Conservation (phyloP, 805 yeast genomes). For the Maudiozyma barnettii region DNA sequence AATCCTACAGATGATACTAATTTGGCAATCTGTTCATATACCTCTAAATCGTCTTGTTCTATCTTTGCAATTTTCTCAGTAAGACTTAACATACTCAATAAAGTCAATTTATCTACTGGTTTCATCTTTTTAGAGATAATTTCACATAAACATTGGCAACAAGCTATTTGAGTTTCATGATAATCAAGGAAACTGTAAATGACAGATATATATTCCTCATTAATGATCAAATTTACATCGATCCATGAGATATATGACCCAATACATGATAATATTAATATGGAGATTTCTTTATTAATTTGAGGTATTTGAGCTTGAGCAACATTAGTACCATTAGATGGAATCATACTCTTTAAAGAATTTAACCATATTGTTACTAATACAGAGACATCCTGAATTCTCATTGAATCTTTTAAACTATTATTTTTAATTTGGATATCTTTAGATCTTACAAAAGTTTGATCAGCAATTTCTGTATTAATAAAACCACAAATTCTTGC, state of each 20-base stretch:
- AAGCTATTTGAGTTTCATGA: constrained; percentile 42
- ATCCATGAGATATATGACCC: constrained; percentile 93
- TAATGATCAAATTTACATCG: constrained; percentile 63
- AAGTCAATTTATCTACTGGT: constrained; percentile 51
- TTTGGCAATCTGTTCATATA: constrained; percentile 67
- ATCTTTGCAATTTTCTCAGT: constrained; percentile 37
- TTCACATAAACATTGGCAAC: constrained; percentile 44
- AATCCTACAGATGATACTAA: constrained; percentile 63
- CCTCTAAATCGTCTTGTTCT: constrained; percentile 44
- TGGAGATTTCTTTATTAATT: constrained; percentile 17
- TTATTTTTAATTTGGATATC: constrained; percentile 56
- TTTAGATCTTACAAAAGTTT: constrained; percentile 62
- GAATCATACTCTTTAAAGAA: constrained; percentile 19
- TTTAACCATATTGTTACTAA: constrained; percentile 62
- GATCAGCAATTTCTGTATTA: constrained; percentile 91
- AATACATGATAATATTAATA: constrained; percentile 43
- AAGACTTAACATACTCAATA: constrained; percentile 60
- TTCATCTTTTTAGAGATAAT: constrained; percentile 72
- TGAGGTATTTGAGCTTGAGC: constrained; percentile 7
- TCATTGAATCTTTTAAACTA: constrained; percentile 68
- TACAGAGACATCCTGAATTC: constrained; percentile 62
- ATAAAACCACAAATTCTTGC: constrained; percentile 62
- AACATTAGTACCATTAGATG: constrained; percentile 4
- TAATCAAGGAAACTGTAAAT: constrained; percentile 50
- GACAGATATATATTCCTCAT: constrained; percentile 39